Conservation (phyloP, 2,329 filamentous ascomycete species). For the Endoconidiophora polonica region DNA sequence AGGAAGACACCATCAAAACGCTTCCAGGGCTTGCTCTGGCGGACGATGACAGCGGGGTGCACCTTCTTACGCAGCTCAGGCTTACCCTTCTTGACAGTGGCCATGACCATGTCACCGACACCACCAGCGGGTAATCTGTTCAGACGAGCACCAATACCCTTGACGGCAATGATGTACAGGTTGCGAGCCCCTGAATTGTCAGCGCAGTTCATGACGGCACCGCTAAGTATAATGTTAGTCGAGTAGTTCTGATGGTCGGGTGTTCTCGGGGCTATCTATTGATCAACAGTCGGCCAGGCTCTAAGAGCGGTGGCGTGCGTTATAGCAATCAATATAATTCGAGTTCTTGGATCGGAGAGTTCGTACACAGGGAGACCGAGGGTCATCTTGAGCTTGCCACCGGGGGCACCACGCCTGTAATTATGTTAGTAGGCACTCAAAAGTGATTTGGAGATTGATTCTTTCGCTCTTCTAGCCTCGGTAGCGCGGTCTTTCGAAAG, state of each 20-base stretch:
- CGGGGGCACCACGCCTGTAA: conserved; percentile 68
- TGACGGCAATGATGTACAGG: conserved; percentile 99
- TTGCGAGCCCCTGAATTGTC: conserved; percentile 99
- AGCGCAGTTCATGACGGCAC: conserved; percentile 99
- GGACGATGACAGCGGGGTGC: conserved; percentile 97
- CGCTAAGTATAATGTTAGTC: conserved; percentile 34
- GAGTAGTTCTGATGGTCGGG: background rate
- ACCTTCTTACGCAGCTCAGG: conserved; percentile 99
- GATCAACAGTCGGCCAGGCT: background rate
- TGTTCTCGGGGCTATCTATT: conserved; percentile 14
- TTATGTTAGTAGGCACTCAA: conserved; percentile 20
- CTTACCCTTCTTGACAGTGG: conserved; percentile 99
- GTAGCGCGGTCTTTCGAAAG: background rate
- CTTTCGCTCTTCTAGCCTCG: background rate
- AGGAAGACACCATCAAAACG: conserved; percentile 96
- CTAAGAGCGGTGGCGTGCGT: conserved; percentile 6
- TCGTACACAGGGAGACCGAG: conserved; percentile 98
- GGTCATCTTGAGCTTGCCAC: conserved; percentile 99
- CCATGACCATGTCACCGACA: conserved; percentile 99
- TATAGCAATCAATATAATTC: background rate
- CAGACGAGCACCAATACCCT: conserved; percentile 92
- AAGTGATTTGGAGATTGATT: conserved; percentile 4
- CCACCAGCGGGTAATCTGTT: conserved; percentile 94
- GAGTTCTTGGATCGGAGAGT: background rate
- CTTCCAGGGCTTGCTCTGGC: conserved; percentile 99